Percentiles rank a stretch among this genome's conserved stretches.
These are phyloP conservation scores for Glycine tomentella DNA, from an alignment of 306 rosid species.

Conservation along the genomic window DNA sequence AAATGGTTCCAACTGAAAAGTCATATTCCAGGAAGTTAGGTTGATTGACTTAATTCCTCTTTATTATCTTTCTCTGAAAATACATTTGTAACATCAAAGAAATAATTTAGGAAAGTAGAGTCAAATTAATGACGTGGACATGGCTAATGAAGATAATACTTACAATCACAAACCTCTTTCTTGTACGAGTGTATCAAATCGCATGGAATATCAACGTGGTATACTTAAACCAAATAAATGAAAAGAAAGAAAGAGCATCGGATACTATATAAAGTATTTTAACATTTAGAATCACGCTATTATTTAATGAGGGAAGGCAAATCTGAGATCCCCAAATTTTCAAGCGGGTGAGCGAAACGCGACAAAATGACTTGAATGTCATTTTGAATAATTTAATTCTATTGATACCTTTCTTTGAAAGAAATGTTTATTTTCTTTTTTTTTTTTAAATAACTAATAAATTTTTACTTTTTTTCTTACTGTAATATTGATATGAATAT, in stretches of 20 bases:
- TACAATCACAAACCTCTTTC: slow-evolving; percentile 16
- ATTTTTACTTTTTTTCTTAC: too few relatives aligned
- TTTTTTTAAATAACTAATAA: background rate
- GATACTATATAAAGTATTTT: slow-evolving; percentile 42
- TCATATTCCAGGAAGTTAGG: background rate
- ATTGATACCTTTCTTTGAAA: background rate
- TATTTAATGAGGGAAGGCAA: background rate
- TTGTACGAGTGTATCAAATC: background rate
- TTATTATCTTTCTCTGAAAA: background rate
- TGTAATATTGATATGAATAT: too few relatives aligned
- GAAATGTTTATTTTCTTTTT: background rate
- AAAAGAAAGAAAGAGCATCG: slow-evolving; percentile 29
- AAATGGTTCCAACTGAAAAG: background rate
- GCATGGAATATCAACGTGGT: background rate
- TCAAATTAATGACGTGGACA: background rate
- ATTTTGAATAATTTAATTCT: slow-evolving; percentile 24
- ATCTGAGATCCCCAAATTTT: slow-evolving; percentile 52
- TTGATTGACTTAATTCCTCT: background rate
- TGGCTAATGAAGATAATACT: background rate
- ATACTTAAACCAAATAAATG: background rate
- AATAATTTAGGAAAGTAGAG: background rate
- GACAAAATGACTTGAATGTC: slow-evolving; percentile 37
- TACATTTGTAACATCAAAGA: background rate
- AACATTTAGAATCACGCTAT: background rate
- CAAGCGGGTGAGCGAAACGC: slow-evolving; percentile 35